Evolutionary conservation across 164 flowering plant species (phyloP).

Genomic region (Magnolia sinica): DNA sequence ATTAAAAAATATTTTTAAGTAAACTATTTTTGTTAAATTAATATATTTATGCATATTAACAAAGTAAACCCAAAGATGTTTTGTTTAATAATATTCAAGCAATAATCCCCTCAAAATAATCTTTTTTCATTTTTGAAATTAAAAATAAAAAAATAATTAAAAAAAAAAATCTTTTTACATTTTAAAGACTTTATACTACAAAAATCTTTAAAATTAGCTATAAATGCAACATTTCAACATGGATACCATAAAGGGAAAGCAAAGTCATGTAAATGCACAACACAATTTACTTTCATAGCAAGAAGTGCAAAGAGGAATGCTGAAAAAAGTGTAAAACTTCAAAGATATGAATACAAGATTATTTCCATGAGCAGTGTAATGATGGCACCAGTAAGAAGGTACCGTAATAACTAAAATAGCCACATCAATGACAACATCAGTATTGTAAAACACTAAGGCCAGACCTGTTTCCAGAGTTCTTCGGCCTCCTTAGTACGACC

Average conservation of each 20-base stretch:
- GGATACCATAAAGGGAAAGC: neutral
- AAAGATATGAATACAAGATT: neutral
- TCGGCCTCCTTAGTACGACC: slow-evolving; percentile 99
- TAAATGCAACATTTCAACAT: neutral
- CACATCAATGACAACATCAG: neutral
- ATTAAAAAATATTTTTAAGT: too few relatives aligned
- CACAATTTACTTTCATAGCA: neutral
- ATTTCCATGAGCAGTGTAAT: neutral
- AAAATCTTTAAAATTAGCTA: too few relatives aligned
- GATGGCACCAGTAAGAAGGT: neutral
- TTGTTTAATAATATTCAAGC: too few relatives aligned
- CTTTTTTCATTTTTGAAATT: too few relatives aligned
- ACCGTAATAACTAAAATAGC: neutral
- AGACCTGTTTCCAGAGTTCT: slow-evolving; percentile 96
- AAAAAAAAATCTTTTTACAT: too few relatives aligned
- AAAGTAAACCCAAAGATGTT: too few relatives aligned
- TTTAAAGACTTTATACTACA: too few relatives aligned
- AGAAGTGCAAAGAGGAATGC: neutral
- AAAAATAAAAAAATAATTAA: too few relatives aligned
- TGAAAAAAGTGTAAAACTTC: neutral
- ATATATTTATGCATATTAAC: too few relatives aligned
- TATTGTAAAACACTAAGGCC: neutral
- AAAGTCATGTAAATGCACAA: neutral
- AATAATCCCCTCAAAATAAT: too few relatives aligned
- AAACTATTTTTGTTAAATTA: too few relatives aligned